Evolutionary conservation across 257 asterid species (phyloP).

Genomic region (Penstemon davidsonii): DNA sequence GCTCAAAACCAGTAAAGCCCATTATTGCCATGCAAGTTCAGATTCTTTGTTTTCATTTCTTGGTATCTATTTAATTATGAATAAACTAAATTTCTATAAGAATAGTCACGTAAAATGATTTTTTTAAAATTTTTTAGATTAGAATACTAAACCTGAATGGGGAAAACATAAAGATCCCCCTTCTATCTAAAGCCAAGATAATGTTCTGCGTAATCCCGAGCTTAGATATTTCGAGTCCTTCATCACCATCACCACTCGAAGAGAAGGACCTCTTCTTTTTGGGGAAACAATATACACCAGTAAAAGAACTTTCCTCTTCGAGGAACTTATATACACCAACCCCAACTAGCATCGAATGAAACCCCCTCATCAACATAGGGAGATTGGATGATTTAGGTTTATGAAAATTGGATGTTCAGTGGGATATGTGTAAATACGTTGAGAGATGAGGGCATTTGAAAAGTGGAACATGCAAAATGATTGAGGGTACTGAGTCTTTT

Average conservation of each 20-base stretch:
- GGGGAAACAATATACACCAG: conserved; percentile 48
- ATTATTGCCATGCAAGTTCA: too few relatives aligned
- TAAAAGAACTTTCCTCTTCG: background rate
- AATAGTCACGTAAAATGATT: too few relatives aligned
- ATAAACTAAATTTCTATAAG: too few relatives aligned
- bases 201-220: conserved; percentile 76
- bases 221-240: conserved; percentile 82
- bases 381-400: conserved; percentile 22
- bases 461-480: conserved; percentile 35
- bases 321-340: conserved; percentile 34
- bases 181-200: conserved; percentile 55
- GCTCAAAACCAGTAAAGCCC: too few relatives aligned
- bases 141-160: conserved; percentile 72
- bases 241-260: conserved; percentile 40
- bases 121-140: background rate
- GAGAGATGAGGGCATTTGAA: conserved; percentile 15
- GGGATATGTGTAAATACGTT: conserved; percentile 28
- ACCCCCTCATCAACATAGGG: conserved; percentile 34
- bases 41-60: conserved; percentile 1
- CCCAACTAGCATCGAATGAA: conserved; percentile 51
- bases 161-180: conserved; percentile 79
- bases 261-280: conserved; percentile 35
- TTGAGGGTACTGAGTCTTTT: conserved; percentile 42
- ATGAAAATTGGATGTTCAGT: background rate
- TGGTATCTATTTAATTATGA: too few relatives aligned